phyloP scores from a whole-genome alignment of 495 filamentous ascomycete genomes.

The Lichenothelia convexa region DNA sequence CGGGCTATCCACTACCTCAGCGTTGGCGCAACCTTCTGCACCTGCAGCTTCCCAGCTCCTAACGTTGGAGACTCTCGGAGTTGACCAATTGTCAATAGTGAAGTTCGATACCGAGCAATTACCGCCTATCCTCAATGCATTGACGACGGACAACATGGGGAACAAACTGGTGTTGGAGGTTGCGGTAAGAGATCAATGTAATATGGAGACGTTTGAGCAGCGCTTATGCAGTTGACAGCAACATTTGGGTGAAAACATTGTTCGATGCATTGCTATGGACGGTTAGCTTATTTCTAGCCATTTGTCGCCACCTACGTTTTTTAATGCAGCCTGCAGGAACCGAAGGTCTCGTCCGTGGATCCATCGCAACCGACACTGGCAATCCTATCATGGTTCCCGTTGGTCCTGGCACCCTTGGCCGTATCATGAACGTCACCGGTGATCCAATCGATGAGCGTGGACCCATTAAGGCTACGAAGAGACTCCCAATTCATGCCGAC shows the following conservation, averaged over 20 bases:
- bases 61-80: no score
- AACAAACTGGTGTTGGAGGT: slow-evolving; percentile 95
- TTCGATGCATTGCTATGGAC: slow-evolving; percentile 99
- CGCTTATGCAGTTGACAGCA: no score
- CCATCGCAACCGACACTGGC: slow-evolving; percentile 70
- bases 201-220: no score
- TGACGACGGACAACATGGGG: slow-evolving; percentile 77
- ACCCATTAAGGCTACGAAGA: slow-evolving; percentile 81
- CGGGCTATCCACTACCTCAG: no score
- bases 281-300: slow-evolving; percentile 36
- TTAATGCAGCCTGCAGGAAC: slow-evolving; percentile 46
- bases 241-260: slow-evolving; percentile 98
- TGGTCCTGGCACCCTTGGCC: slow-evolving; percentile 82
- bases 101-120: slow-evolving; percentile 95
- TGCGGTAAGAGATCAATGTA: slow-evolving; percentile 55
- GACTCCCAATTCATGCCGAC: slow-evolving; percentile 81
- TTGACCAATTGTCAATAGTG: no score
- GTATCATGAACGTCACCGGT: slow-evolving; percentile 99
- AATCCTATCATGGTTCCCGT: slow-evolving; percentile 94
- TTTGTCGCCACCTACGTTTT: background rate
- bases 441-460: slow-evolving; percentile 99
- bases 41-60: no score
- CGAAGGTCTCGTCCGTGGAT: slow-evolving; percentile 92
- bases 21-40: no score
- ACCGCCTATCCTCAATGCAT: slow-evolving; percentile 92